A percentile compares a stretch with the other conserved stretches of the same genome.
Evolutionary conservation across 2,329 filamentous ascomycete species (phyloP).

Genomic region (Pestalotiopsis sp.): DNA sequence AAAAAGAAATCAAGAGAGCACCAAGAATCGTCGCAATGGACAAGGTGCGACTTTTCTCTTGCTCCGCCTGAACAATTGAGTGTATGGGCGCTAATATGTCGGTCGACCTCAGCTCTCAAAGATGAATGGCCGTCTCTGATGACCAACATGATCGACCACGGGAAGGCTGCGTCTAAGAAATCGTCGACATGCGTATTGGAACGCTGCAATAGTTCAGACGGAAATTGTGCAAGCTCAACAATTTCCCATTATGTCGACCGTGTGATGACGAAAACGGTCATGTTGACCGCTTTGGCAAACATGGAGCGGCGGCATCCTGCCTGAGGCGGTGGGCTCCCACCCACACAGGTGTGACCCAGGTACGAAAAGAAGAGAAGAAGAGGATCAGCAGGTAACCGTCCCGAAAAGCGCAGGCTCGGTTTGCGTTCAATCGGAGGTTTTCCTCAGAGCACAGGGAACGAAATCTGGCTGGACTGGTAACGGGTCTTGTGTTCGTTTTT

Average conservation of each 20-base stretch:
- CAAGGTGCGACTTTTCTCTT: neutral
- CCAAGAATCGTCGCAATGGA: too few species aligned
- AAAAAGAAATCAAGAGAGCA: too few species aligned
- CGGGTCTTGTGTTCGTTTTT: neutral
- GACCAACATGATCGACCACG: neutral
- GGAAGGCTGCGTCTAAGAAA: slow-evolving; percentile 6
- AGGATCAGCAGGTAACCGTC: slow-evolving; percentile 6
- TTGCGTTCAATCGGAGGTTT: slow-evolving; percentile 14
- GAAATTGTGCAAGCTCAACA: slow-evolving; percentile 4
- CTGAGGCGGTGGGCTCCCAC: neutral
- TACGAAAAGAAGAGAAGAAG: slow-evolving; percentile 8
- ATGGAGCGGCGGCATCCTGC: slow-evolving; percentile 5
- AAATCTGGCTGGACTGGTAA: neutral
- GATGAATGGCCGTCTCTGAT: neutral
- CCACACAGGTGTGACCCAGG: neutral
- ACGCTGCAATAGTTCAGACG: neutral
- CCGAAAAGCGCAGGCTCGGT: slow-evolving; percentile 6
- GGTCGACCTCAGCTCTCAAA: neutral
- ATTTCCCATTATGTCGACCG: neutral
- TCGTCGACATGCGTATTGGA: neutral
- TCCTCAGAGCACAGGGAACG: slow-evolving; percentile 5
- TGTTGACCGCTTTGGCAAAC: slow-evolving; percentile 15
- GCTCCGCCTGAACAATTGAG: neutral
- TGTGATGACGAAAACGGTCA: slow-evolving; percentile 11
- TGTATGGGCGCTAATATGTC: neutral